phyloP scores from a whole-genome alignment of 2,329 filamentous ascomycete species.

The Allantophomopsis lycopodina region DNA sequence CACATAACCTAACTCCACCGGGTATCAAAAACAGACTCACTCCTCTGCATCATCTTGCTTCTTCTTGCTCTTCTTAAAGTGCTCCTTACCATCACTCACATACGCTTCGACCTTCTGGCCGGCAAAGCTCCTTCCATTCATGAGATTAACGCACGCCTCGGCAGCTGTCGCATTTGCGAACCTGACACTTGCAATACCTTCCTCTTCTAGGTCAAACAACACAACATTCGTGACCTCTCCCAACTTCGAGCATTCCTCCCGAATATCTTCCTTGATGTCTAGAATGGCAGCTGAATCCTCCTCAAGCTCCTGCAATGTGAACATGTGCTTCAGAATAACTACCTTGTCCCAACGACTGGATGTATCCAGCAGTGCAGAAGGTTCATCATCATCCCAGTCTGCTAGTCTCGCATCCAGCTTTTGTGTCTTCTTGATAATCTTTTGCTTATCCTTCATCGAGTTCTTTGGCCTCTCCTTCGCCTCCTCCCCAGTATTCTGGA shows the following conservation, averaged over 20 bases:
- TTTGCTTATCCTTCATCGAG: slow-evolving; percentile 61
- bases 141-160: slow-evolving; percentile 54
- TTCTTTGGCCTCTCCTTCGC: slow-evolving; percentile 33
- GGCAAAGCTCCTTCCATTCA: slow-evolving; percentile 72
- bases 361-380: slow-evolving; percentile 40
- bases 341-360: slow-evolving; percentile 58
- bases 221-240: slow-evolving; percentile 85
- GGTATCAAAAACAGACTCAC: background rate
- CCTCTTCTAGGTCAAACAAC: slow-evolving; percentile 73
- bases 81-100: slow-evolving; percentile 56
- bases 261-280: slow-evolving; percentile 90
- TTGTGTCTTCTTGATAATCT: slow-evolving; percentile 83
- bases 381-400: slow-evolving; percentile 90
- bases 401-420: slow-evolving; percentile 84
- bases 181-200: slow-evolving; percentile 74
- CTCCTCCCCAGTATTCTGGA: slow-evolving; percentile 43
- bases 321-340: slow-evolving; percentile 87
- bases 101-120: slow-evolving; percentile 59
- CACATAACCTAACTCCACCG: background rate
- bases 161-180: slow-evolving; percentile 64
- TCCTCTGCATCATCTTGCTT: slow-evolving; percentile 22
- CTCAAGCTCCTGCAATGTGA: slow-evolving; percentile 72
- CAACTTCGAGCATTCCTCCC: slow-evolving; percentile 76
- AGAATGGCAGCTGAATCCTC: slow-evolving; percentile 72
- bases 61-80: slow-evolving; percentile 55